Evolutionary conservation across 2,329 filamentous ascomycete genomes (phyloP), one percentile per base, ranked within the genome.

Genomic region (Fusarium continuum): DNA sequence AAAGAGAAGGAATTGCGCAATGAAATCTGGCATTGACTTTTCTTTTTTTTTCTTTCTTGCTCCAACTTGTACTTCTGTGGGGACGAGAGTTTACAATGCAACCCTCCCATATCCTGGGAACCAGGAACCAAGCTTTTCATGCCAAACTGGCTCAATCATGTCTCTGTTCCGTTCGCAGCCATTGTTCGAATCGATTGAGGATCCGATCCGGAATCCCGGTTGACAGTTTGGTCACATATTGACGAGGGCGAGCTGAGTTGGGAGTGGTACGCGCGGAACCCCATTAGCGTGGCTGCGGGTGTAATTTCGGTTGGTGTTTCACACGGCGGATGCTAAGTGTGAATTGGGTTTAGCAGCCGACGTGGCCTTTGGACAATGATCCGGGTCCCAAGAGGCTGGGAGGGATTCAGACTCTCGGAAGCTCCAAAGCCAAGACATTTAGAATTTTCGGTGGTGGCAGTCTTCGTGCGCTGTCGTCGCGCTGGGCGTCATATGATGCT

Each of bases 221-320:
- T 55, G 50, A 52, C 50, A 59, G 39, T 31, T 44, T 31, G 58
- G 20, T 32, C 52, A 40, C 50, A 59, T 69, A 55, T 55, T 17
- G 56, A 55, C 56, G 48, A 41, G 56, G 55, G 43, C 31, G 17
- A 49, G 14, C 8, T 29, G 28, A 14, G 13, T 29, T 14, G n/a
- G n/a, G 23, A 20, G 26, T 52, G 41, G 61, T 64, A 64, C 65
- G 65, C 62, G 59, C 46, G 53, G 62, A 64, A 41, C 28, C 45
- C 55, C 55, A 20, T n/a, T 50, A 13, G 34, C 39, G 65, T 74
- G 69, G 73, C 68, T 60, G 67, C 73, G 71, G 73, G 64, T 68
- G 72, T 68, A 76, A 76, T 76, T 72, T 76, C 74, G 72, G 69
- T 73, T 75, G 56, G 4, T 61, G 69, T 72, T 72, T 72, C 72